A percentile compares a stretch with the other conserved stretches of the same genome.
Evolutionary conservation across 805 yeast species (phyloP).

Genomic region (Kodamaea laetipori): DNA sequence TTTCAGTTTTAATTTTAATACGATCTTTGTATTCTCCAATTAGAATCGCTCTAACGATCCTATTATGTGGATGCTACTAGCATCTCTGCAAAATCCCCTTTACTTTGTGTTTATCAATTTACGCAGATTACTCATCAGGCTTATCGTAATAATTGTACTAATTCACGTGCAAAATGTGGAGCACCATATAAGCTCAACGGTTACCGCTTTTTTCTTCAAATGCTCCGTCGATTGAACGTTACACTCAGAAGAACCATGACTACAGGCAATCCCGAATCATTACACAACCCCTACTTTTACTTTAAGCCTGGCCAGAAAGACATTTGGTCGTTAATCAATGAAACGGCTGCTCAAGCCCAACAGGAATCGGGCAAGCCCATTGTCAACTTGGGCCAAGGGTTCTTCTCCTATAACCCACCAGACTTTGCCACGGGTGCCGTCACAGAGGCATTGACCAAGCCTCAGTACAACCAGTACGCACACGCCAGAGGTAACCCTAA

Average conservation of each 20-base stretch:
- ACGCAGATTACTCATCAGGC: background rate
- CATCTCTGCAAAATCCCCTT: too few relatives aligned
- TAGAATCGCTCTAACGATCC: too few relatives aligned
- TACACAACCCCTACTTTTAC: conserved; percentile 65
- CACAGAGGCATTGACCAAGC: conserved; percentile 65
- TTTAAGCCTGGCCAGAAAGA: conserved; percentile 71
- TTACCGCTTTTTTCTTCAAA: conserved; percentile 6
- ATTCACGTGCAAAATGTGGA: conserved; percentile 7
- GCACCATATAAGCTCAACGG: conserved; percentile 1
- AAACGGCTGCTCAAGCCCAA: conserved; percentile 86
- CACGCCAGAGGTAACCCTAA: conserved; percentile 86
- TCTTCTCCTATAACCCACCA: conserved; percentile 95
- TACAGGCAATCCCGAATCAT: conserved; percentile 22
- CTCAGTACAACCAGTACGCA: conserved; percentile 88
- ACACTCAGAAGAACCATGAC: conserved; percentile 12
- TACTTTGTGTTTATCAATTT: too few relatives aligned
- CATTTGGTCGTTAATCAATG: conserved; percentile 94
- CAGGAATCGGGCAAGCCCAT: conserved; percentile 70
- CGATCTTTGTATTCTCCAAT: too few relatives aligned
- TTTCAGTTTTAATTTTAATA: too few relatives aligned
- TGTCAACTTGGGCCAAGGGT: conserved; percentile 93
- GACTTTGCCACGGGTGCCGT: conserved; percentile 88
- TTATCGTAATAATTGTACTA: conserved; percentile 1
- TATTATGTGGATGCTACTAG: too few relatives aligned
- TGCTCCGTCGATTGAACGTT: conserved; percentile 3